These are phyloP conservation scores for Cyberlindnera subsufficiens DNA, from an alignment of 805 yeast genomes.

Conservation along the genomic window DNA sequence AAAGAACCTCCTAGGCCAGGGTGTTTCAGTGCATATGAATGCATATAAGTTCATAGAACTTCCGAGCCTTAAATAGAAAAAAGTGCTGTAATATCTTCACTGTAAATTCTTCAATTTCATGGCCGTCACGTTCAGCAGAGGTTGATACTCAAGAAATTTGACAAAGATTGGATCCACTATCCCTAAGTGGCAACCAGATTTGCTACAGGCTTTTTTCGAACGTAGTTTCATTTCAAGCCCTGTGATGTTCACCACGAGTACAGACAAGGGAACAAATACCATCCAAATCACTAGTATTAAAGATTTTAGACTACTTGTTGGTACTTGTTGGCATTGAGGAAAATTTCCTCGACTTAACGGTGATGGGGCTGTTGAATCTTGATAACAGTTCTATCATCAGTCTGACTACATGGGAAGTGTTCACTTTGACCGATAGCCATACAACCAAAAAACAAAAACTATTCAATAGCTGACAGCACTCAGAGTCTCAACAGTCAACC, in stretches of 20 bases:
- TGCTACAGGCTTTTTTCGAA: conserved; percentile 61
- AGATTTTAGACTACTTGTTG: conserved; percentile 74
- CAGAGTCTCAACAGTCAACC: conserved; percentile 1
- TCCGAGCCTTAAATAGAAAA: no score
- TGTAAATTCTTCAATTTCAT: conserved; percentile 60
- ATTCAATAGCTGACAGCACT: neutral
- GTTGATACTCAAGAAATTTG: conserved; percentile 50
- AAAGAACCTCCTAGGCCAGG: no score
- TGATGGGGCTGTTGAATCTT: conserved; percentile 25
- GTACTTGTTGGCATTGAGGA: conserved; percentile 84
- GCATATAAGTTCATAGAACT: no score
- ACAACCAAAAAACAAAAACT: conserved; percentile 22
- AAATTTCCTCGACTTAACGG: conserved; percentile 77
- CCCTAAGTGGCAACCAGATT: conserved; percentile 59
- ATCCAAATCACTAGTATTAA: conserved; percentile 54
- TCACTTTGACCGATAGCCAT: conserved; percentile 42
- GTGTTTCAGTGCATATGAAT: no score
- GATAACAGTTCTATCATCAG: conserved; percentile 13
- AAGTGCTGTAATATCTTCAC: conserved; percentile 45
- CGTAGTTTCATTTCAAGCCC: conserved; percentile 85
- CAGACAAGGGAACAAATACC: conserved; percentile 27
- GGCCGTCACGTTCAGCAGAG: no score
- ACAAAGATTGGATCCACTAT: conserved; percentile 73
- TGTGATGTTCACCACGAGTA: conserved; percentile 80
- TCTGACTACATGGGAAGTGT: conserved; percentile 59